These are phyloP conservation scores for Rhodotorula diobovata DNA, from an alignment of 768 basidiomycete species.

Conservation along the genomic window DNA sequence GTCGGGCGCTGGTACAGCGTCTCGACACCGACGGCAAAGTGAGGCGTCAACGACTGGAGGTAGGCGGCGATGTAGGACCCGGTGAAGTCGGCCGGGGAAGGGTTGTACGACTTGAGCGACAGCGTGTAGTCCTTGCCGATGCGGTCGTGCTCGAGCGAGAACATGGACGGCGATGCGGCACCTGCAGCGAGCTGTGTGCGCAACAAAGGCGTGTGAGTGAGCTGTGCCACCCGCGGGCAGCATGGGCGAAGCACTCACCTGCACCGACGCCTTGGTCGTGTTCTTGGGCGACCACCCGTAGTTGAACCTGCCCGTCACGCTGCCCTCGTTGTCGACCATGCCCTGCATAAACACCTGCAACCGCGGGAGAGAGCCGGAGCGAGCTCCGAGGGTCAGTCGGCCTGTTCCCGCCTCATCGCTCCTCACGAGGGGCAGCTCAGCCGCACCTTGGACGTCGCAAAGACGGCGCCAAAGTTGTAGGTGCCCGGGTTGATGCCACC, in stretches of 20 bases:
- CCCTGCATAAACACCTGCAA: conserved; percentile 83
- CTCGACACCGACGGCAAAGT: conserved; percentile 82
- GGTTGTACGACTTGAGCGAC: conserved; percentile 85
- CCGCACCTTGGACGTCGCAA: conserved; percentile 72
- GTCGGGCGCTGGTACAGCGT: conserved; percentile 73
- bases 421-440: not conserved
- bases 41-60: conserved; percentile 86
- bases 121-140: conserved; percentile 78
- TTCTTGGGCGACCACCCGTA: conserved; percentile 74
- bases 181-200: conserved; percentile 63
- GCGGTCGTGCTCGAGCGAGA: conserved; percentile 91
- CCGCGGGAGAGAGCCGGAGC: not conserved
- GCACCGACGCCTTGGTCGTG: conserved; percentile 70
- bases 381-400: not conserved
- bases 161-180: conserved; percentile 72
- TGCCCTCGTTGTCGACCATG: conserved; percentile 86
- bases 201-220: not conserved
- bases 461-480: conserved; percentile 92
- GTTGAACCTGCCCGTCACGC: conserved; percentile 80
- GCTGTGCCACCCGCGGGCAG: not conserved
- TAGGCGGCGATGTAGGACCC: conserved; percentile 90
- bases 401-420: not conserved
- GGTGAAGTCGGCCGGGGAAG: conserved; percentile 75
- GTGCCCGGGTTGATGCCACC: conserved; percentile 56
- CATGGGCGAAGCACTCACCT: conserved; percentile 6